phyloP scores from a whole-genome alignment of 2,329 filamentous ascomycete species.

The Ophiocordyceps sinensis region DNA sequence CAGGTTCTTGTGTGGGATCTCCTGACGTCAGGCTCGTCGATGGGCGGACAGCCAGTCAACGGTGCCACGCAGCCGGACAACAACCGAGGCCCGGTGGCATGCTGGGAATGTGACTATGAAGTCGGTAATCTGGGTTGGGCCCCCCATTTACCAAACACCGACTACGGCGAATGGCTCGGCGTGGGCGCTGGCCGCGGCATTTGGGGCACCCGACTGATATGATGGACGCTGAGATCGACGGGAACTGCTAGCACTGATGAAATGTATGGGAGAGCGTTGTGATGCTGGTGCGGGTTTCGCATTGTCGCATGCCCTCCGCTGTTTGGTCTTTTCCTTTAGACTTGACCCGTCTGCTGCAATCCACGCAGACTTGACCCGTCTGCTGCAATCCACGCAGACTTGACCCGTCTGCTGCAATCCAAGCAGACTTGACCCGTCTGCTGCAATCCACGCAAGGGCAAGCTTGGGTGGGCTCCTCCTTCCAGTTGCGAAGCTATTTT shows the following conservation, averaged over 20 bases:
- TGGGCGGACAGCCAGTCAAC: slow-evolving; percentile 26
- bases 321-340: too few relatives aligned
- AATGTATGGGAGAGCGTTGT: neutral
- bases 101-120: slow-evolving; percentile 79
- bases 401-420: too few relatives aligned
- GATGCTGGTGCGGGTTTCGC: neutral
- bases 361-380: too few relatives aligned
- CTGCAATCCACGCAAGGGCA: too few relatives aligned
- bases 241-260: neutral
- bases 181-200: slow-evolving; percentile 68
- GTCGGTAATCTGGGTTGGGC: slow-evolving; percentile 78
- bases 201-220: slow-evolving; percentile 51
- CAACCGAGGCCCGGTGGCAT: slow-evolving; percentile 53
- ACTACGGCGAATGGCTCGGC: slow-evolving; percentile 71
- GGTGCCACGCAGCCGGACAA: slow-evolving; percentile 38
- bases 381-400: too few relatives aligned
- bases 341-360: too few relatives aligned
- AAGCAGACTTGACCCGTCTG: too few relatives aligned
- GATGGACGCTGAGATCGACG: slow-evolving; percentile 2
- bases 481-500: too few relatives aligned
- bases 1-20: slow-evolving; percentile 91
- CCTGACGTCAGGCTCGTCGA: slow-evolving; percentile 43
- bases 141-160: slow-evolving; percentile 51
- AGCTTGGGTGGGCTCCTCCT: too few relatives aligned
- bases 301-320: too few relatives aligned